Evolutionary conservation across 192 early-diverging fungal species (phyloP).

Genomic region (Chytriomyces confervae): DNA sequence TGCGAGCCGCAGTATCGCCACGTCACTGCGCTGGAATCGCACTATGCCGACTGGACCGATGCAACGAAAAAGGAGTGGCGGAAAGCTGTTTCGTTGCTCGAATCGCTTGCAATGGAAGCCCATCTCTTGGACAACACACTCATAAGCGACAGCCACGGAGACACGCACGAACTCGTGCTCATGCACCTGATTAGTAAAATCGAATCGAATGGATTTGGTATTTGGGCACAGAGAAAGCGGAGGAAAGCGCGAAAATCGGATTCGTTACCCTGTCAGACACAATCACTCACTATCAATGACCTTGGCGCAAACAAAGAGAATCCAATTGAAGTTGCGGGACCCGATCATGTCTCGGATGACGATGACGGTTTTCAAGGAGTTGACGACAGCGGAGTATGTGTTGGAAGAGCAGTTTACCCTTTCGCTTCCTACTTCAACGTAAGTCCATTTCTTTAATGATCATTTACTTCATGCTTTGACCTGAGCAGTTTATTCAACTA

Average conservation of each 20-base stretch:
- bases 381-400: slow-evolving; percentile 37
- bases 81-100: slow-evolving; percentile 54
- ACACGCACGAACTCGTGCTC: slow-evolving; percentile 27
- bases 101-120: slow-evolving; percentile 49
- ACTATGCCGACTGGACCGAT: slow-evolving; percentile 64
- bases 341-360: neutral
- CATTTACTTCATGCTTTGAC: neutral
- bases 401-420: slow-evolving; percentile 64
- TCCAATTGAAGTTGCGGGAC: neutral
- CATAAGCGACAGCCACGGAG: neutral
- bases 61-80: slow-evolving; percentile 66
- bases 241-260: neutral
- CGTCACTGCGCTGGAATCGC: slow-evolving; percentile 57
- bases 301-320: neutral
- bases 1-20: slow-evolving; percentile 5
- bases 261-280: neutral
- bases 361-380: neutral
- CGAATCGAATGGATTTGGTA: slow-evolving; percentile 75
- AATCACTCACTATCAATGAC: neutral
- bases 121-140: slow-evolving; percentile 45
- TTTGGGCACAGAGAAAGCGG: slow-evolving; percentile 54
- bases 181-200: slow-evolving; percentile 63
- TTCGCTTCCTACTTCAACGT: slow-evolving; percentile 70
- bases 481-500: slow-evolving; percentile 15
- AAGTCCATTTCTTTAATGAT: slow-evolving; percentile 5